Base-by-base conservation (phyloP, 805 yeast genomes). In the Kuraishia piskuri region DNA sequence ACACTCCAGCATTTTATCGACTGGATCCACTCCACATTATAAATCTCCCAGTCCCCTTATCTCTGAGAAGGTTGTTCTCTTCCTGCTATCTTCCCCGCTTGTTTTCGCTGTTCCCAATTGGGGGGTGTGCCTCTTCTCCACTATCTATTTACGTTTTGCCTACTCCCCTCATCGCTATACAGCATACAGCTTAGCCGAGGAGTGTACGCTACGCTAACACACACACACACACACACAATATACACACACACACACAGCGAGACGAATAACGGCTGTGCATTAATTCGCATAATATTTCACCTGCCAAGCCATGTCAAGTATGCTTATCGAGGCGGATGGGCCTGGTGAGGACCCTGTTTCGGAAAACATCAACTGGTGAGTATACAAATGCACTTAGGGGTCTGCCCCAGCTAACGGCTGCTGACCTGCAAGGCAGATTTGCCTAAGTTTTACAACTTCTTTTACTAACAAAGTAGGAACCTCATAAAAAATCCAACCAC, bases 401-500 rank as follows among this genome's bases (percentile, higher is more conserved):
- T n/a, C n/a, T n/a, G n/a, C n/a, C n/a, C n/a, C n/a, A n/a, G n/a
- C n/a, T n/a, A n/a, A n/a, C n/a, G n/a, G n/a, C n/a, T n/a, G n/a
- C n/a, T n/a, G n/a, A n/a, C n/a, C n/a, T n/a, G n/a, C n/a, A n/a
- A n/a, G n/a, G n/a, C n/a, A n/a, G n/a, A n/a, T n/a, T n/a, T n/a
- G n/a, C n/a, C n/a, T n/a, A n/a, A n/a, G n/a, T n/a, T n/a, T n/a
- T n/a, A n/a, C n/a, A n/a, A n/a, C n/a, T n/a, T n/a, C n/a, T n/a
- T n/a, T n/a, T 7, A 48, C n/a, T 26, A 24, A 36, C 50, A n/a
- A 48, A 25, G n/a, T 48, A 50, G 51, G 46, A 55, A 53, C 31
- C 46, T 69, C 23, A 70, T 70, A 31, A 70, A 67, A 55, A 68
- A 66, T 49, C 72, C 71, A 2, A 51, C 56, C 12, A 68, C 65